Evolutionary conservation across 805 yeast species (phyloP), one percentile per base, ranked within the genome.

Genomic region (Saturnispora silvae): DNA sequence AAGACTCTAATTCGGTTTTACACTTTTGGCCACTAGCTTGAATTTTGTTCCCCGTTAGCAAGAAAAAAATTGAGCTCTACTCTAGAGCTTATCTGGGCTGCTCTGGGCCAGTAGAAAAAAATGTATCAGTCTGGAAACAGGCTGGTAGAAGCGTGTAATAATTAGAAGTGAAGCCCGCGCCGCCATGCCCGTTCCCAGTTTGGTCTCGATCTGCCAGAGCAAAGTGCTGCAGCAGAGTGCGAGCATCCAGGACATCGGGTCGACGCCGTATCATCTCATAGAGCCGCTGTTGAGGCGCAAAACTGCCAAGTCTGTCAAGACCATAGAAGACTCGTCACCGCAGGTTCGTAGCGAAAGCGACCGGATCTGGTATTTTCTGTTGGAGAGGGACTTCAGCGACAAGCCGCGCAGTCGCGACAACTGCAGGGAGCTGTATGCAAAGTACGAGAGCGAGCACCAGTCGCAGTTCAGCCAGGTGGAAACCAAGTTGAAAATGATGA

Each of bases 341-440:
- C 68, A 59, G 18, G 45, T 72, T 2, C 50, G 50, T 5, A 61
- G 65, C 1, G 51, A 59, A 29, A 54, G 68, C 3, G 75, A 70
- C 42, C 56, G 53, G 5, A 44, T 72, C 24, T 72, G 78, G 78
- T 50, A 47, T 28, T 38, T 41, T n/a, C 50, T 72, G 17, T 53
- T 72, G 1, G 54, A 54, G 28, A 60, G 65, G 38, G 77, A 71
- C 46, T 72, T 72, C 43, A 61, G 68, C 3, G 64, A 63, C 33
- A 49, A 75, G 25, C 72, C 75, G 9, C 46, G 39, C 29, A 52
- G 14, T 40, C 43, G 23, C 44, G 45, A 37, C 5, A 57, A 62
- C 54, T 62, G 64, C 19, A 57, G 63, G 40, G 52, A 55, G 2
- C 43, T 66, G 18, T 72, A 69, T 52, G 47, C 53, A 31, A 47